Base-by-base conservation (phyloP, 2,329 filamentous ascomycete genomes). In the Apiospora koreana region DNA sequence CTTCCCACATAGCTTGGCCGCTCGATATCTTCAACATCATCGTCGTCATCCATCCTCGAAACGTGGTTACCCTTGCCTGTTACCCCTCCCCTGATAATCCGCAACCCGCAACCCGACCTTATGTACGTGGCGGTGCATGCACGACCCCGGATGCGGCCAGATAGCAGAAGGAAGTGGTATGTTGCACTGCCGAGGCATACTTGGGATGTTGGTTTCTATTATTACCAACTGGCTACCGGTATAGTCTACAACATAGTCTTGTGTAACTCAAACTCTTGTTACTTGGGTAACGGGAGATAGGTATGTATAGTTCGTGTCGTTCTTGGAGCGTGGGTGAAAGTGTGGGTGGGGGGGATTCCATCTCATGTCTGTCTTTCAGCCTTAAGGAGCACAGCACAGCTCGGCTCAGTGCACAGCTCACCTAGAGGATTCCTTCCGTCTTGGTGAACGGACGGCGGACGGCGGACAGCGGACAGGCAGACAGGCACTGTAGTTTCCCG, bases 301-400 rank as follows among this genome's bases (percentile, higher is more conserved):
- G 4, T 14, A 54, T 6, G 25, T 3, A 18, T 31, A 21, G 25
- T 5, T 31, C 3, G 14, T 42, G 41, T 54, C 28, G 8, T 28
- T 31, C 28, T 54, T 54, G 28, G 25, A 28, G 7, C 23, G 23
- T 18, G 25, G 25, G 48, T 54, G 48, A 25, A 25, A 18, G 16
- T 58, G 50, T 21, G 50, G 18, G 6, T 58, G 50, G n/a, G n/a
- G n/a, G n/a, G n/a, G n/a, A n/a, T n/a, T n/a, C 18, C 50, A 58
- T 58, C 50, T 58, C 50, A 58, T 58, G 25, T 58, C 50, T 58
- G 25, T 58, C 50, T 18, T 12, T 35, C 50, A 58, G 50, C 50
- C 50, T 58, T 58, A 58, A 58, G 50, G 50, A 58, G 50, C 50
- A 58, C 50, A 58, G 48, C 48, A 28, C 48, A 31, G 50, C 50